These are phyloP conservation scores for Prunus dulcis DNA, from an alignment of 306 rosid species.

Conservation along the genomic window DNA sequence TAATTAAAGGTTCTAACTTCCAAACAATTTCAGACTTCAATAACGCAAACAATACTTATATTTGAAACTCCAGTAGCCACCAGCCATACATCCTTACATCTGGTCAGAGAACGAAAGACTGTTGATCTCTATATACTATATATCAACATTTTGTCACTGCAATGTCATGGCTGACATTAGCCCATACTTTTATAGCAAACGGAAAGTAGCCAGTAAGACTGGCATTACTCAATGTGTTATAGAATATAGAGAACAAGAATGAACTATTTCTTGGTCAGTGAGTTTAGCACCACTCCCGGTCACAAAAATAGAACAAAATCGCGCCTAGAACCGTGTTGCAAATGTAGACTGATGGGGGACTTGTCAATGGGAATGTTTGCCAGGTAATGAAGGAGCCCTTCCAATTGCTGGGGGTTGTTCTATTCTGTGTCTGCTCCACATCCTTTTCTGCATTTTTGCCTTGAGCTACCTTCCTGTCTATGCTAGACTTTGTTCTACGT, in stretches of 20 bases:
- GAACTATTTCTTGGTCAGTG: background rate
- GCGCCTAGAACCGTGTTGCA: constrained; percentile 25
- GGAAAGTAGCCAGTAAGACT: background rate
- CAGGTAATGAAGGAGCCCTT: constrained; percentile 26
- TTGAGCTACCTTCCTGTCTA: constrained; percentile 14
- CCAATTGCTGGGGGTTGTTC: constrained; percentile 11
- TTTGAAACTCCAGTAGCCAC: background rate
- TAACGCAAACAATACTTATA: background rate
- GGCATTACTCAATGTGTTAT: background rate
- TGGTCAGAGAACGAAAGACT: background rate
- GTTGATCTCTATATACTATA: background rate
- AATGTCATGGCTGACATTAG: background rate
- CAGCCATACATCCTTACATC: background rate
- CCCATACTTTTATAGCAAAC: too few species aligned
- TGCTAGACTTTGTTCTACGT: constrained; percentile 1
- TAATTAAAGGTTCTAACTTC: background rate
- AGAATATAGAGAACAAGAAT: background rate
- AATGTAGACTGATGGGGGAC: constrained; percentile 34
- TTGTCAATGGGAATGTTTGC: constrained; percentile 25
- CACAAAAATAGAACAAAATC: constrained; percentile 24
- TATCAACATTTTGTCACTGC: constrained; percentile 9
- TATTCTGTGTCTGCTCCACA: constrained; percentile 10
- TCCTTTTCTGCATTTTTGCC: constrained; percentile 4
- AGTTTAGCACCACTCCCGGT: constrained; percentile 30
- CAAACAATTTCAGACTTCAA: background rate